Percentiles rank a stretch among this genome's conserved stretches.
Conservation (phyloP, 1,284 basidiomycete genomes). For the Marasmius fiardii region DNA sequence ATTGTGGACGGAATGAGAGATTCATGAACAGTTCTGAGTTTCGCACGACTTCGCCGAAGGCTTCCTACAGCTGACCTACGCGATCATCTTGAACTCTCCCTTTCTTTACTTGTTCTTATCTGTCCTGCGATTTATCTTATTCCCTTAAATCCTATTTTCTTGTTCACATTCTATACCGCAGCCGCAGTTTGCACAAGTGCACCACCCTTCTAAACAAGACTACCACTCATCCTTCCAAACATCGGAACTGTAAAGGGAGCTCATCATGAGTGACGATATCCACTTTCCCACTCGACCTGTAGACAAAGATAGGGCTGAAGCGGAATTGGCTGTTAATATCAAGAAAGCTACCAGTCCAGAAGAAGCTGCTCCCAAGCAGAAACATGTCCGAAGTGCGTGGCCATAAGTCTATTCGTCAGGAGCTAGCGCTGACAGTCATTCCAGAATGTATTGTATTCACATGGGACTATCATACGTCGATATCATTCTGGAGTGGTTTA, state of each 20-base stretch:
- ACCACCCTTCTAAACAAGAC: background rate
- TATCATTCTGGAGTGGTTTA: conserved; percentile 94
- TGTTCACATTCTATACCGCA: background rate
- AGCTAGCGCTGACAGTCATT: conserved; percentile 10
- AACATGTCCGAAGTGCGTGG: conserved; percentile 90
- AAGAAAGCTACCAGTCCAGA: conserved; percentile 96
- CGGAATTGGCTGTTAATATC: conserved; percentile 88
- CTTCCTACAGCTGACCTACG: background rate
- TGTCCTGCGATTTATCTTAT: too few relatives aligned
- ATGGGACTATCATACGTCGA: conserved; percentile 97
- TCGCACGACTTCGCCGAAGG: background rate
- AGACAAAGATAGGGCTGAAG: conserved; percentile 94
- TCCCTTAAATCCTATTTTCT: too few relatives aligned
- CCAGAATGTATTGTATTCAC: conserved; percentile 97
- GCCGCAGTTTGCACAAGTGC: background rate
- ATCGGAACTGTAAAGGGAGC: conserved; percentile 41
- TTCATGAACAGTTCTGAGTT: conserved; percentile 9
- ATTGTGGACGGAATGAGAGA: conserved; percentile 6
- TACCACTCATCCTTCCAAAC: conserved; percentile 8
- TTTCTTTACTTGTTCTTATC: too few relatives aligned
- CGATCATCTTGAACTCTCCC: background rate
- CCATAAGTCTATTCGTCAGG: conserved; percentile 2
- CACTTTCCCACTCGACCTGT: conserved; percentile 95
- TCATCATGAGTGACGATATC: conserved; percentile 73
- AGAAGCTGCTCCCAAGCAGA: conserved; percentile 93